Evolutionary conservation across 768 basidiomycete genomes (phyloP), one percentile per base, ranked within the genome.

Genomic region (Cystobasidium ongulense): DNA sequence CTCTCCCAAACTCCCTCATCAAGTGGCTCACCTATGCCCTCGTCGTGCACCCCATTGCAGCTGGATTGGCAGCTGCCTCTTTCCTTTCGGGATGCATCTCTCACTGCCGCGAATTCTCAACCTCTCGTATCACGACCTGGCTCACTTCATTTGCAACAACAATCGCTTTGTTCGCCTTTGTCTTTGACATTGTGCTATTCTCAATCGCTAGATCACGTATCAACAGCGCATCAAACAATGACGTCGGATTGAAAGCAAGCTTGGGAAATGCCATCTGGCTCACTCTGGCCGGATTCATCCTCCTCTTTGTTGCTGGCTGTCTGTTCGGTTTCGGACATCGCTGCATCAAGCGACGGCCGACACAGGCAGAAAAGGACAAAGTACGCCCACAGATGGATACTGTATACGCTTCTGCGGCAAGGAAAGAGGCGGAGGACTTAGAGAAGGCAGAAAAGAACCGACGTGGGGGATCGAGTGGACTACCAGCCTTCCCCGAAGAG

Each of bases 11-110:
- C 71, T 86, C 91, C 5, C 85, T 88, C 63, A 89, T 93, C 75
- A 95, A 96, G 83, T 97, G 94, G 91, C 83, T 97, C 79, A 98
- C 96, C 11, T 95, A 95, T 79, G 88, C 88, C 27, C 87, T 99
- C 76, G 87, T 97, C 76, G 85, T 98, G 18, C 94, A 98, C 80
- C 87, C 96, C 74, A 87, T 92, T 72, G 95, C 91, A 18, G 87
- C 97, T 71, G 86, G 81, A 15, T 84, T 89, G 39, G 86, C 91
- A 10, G 88, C 85, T 17, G 83, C 86, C 31, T 86, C 91, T 1
- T 84, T 90, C 33, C 65, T 93, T 39, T 90, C 95, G 76, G 93
- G 92, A 46, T 85, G 94, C 21, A 85, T 96, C 39, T 91, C 92
- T 0, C 92, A 95, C 79, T 84, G 95, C 73, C 88, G 89, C 17